Base-by-base conservation (phyloP, 108 stramenopile genomes). In the Pseudonitzschia multistriata region DNA sequence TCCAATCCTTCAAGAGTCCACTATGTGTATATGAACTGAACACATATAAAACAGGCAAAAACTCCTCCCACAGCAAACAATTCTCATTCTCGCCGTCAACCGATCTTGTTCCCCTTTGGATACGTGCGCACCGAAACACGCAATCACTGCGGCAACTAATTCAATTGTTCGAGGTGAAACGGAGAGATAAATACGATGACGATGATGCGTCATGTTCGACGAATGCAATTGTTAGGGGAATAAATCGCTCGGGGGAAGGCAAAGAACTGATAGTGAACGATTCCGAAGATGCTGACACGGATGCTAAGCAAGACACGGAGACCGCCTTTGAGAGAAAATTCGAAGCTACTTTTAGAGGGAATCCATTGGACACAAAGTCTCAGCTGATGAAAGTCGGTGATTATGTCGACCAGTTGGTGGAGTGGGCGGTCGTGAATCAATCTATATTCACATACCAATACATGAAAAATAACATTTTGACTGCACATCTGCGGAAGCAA, bases 341-440 rank as follows among this genome's bases (percentile, higher is more conserved):
- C 30, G 7, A 30, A 49, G 81, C 74, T 8, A 52, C 22, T 13
- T 70, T 78, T 60, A 3, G 25, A 17, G 79, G 79, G 47, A 85
- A 85, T 68, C 76, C 72, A 14, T 66, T 33, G 22, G 14, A 50
- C n/a, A 14, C 47, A 11, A 60, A 35, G 25, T 37, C 13, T 2
- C 67, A 68, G 45, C 17, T 79, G 0, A 29, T 15, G 5, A 59
- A 70, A 24, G 49, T 42, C 19, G 60, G 76, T 27, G 15, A 39
- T 10, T 25, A 31, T 1, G 71, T 77, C 15, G 78, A 80, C 54
- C 33, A 24, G 21, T 71, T 85, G 39, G 75, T 77, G 29, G 73
- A 80, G 60, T 82, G 79, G 79, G 71, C 78, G 11, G 74, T 80
- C 48, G 45, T 66, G 49, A 85, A 85, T 56, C 84, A 85, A 68